Evolutionary conservation across 169 alveolate species (phyloP), one percentile per base, ranked within the genome.

Genomic region (Theileria orientalis): DNA sequence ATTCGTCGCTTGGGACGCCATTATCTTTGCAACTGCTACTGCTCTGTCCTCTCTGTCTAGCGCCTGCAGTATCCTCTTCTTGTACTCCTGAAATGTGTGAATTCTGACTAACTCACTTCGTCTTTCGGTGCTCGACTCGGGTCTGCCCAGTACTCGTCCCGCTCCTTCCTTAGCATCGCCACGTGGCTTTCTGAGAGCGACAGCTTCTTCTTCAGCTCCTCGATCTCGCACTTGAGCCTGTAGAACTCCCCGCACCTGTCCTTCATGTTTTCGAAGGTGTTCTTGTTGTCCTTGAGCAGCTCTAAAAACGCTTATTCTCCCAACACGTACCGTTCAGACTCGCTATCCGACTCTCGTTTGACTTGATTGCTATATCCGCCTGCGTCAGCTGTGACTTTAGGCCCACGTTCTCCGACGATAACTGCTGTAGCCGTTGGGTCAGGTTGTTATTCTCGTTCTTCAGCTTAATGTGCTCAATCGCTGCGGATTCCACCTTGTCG

Each of bases 21-120:
- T 71, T 23, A 64, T 33, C 29, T 71, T 79, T 40, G 87, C 87
- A 0, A 79, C 73, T 51, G 77, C 35, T 14, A 79, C 35, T 23
- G 87, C 87, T 27, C 83, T 57, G 44, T 79, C 87, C 60, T 79
- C 78, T 60, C 76, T 52, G 49, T 46, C 61, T 35, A 79, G 5
- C 0, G 87, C 87, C 60, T 79, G 76, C 51, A 29, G 14, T 3
- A 79, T 69, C 63, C 87, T 74, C 30, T 79, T 19, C 25, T 79
- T 75, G 32, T 46, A 49, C 25, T 41, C 67, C 51, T 44, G 37
- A 6, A 16, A 23, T 7, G 25, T n/a, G 42, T 19, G 13, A 51
- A 27, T 46, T 68, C n/a, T 19, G 3, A 5, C 16, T 6, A 51
- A 68, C 35, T 51, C 1, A 68, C 76, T 23, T 68, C 46, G 56